Evolutionary conservation across 257 asterid species (phyloP).

Genomic region (Osmanthus fragrans): DNA sequence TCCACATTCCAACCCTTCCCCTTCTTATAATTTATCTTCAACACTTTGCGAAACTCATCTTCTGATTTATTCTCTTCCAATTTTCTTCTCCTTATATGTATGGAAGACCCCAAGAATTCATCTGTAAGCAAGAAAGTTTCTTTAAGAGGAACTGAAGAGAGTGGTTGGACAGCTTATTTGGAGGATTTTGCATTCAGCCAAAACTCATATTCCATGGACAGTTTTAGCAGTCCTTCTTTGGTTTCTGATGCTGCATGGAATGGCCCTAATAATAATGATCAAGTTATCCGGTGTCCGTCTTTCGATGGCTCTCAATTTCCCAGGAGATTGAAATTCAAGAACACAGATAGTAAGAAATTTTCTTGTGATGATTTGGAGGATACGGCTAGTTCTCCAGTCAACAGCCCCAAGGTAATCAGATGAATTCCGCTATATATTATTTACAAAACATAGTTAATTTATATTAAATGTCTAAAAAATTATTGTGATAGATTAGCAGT

Average conservation of each 20-base stretch:
- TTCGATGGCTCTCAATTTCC: constrained; percentile 27
- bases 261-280: neutral
- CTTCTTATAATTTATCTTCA: neutral
- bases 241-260: constrained; percentile 29
- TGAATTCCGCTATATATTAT: neutral
- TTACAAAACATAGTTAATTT: neutral
- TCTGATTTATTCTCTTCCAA: neutral
- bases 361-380: constrained; percentile 42
- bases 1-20: neutral
- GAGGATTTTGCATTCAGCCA: constrained; percentile 31
- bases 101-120: constrained; percentile 28
- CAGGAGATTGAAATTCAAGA: constrained; percentile 35
- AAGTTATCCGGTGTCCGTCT: neutral
- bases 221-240: constrained; percentile 36
- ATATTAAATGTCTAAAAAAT: neutral
- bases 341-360: constrained; percentile 23
- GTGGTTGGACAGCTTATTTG: constrained; percentile 48
- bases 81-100: constrained; percentile 14
- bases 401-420: constrained; percentile 42
- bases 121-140: constrained; percentile 3
- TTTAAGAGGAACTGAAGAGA: constrained; percentile 31
- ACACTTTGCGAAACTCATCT: neutral
- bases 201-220: constrained; percentile 13
- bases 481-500: constrained; percentile 19
- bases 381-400: constrained; percentile 50